Percentiles rank a stretch among this genome's conserved stretches.
Conservation (phyloP, 2,329 filamentous ascomycete species). For the Ceratocystis destructans region DNA sequence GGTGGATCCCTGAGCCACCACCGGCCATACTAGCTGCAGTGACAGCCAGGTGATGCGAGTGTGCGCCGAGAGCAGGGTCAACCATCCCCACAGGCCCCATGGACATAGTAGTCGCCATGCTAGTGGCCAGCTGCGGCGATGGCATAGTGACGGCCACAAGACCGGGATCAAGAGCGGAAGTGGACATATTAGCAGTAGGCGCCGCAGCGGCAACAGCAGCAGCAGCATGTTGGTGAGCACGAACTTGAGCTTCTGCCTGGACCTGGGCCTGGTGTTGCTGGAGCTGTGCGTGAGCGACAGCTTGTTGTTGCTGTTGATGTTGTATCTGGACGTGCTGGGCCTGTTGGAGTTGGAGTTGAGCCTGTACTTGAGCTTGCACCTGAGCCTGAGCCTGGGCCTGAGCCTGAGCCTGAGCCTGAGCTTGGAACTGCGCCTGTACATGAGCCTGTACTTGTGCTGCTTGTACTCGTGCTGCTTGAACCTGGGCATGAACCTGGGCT, state of each 20-base stretch:
- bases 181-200: slow-evolving; percentile 17
- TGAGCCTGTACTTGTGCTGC: slow-evolving; percentile 14
- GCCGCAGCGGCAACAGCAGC: slow-evolving; percentile 10
- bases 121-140: slow-evolving; percentile 15
- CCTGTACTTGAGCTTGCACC: slow-evolving; percentile 4
- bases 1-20: slow-evolving; percentile 9
- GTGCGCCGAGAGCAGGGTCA: slow-evolving; percentile 14
- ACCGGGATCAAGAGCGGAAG: slow-evolving; percentile 14
- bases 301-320: slow-evolving; percentile 11
- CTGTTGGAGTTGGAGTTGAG: slow-evolving; percentile 10
- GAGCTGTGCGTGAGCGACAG: not conserved
- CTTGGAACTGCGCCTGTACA: slow-evolving; percentile 6
- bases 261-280: slow-evolving; percentile 10
- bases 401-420: not conserved
- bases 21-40: not conserved
- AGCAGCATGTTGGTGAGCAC: slow-evolving; percentile 10
- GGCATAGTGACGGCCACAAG: slow-evolving; percentile 17
- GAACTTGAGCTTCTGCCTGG: slow-evolving; percentile 5
- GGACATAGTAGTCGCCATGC: slow-evolving; percentile 15
- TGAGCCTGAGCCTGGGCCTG: slow-evolving; percentile 8
- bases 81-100: slow-evolving; percentile 11
- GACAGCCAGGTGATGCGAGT: slow-evolving; percentile 11
- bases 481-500: not conserved
- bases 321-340: slow-evolving; percentile 13
- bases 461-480: not conserved